Conservation (phyloP, 495 filamentous ascomycete genomes). For the Aspergillus hancockii region DNA sequence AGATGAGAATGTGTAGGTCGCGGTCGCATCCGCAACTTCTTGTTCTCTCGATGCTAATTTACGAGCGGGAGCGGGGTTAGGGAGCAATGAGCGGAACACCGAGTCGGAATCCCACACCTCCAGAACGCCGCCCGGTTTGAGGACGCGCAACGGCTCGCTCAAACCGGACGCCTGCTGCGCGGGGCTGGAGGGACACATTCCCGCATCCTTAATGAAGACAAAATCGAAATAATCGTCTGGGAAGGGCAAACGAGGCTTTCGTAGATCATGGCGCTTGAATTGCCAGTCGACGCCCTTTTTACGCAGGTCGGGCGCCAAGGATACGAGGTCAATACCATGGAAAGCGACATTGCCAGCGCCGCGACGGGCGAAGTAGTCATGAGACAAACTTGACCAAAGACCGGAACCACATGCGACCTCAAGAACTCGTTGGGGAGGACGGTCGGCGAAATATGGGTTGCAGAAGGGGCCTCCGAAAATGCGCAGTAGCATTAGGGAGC, state of each 20-base stretch:
- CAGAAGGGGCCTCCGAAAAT: conserved; percentile 81
- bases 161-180: conserved; percentile 65
- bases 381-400: conserved; percentile 85
- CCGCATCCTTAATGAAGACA: conserved; percentile 86
- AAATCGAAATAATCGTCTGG: conserved; percentile 83
- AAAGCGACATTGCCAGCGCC: conserved; percentile 68
- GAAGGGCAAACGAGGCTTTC: conserved; percentile 74
- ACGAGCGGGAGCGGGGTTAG: conserved; percentile 66
- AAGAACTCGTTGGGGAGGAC: conserved; percentile 73
- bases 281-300: conserved; percentile 81
- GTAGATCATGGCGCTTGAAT: conserved; percentile 85
- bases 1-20: conserved; percentile 80
- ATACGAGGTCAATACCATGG: conserved; percentile 81
- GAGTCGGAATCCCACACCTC: conserved; percentile 89
- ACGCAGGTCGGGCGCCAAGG: conserved; percentile 69
- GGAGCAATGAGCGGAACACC: conserved; percentile 71
- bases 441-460: conserved; percentile 61
- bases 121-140: conserved; percentile 75
- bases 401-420: conserved; percentile 89
- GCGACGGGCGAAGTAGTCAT: conserved; percentile 66
- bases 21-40: conserved; percentile 61
- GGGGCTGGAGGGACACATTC: conserved; percentile 62
- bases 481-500: conserved; percentile 77
- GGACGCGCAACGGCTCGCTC: conserved; percentile 73
- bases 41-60: conserved; percentile 57